phyloP scores from a whole-genome alignment of 2,329 filamentous ascomycete species.

The Meredithiella fracta region DNA sequence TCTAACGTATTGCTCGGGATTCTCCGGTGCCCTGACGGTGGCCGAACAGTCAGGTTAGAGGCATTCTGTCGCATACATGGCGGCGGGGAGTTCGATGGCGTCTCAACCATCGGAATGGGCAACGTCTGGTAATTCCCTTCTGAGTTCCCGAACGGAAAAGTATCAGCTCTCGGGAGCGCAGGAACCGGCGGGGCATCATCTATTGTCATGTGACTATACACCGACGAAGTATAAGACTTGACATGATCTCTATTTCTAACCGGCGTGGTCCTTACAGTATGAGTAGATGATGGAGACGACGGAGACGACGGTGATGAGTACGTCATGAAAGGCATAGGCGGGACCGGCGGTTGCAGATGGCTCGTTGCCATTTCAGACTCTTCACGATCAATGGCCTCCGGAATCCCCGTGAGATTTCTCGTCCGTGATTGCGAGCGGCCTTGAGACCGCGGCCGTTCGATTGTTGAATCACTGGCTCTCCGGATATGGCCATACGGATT shows the following conservation, averaged over 20 bases:
- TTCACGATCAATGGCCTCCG: constrained; percentile 2
- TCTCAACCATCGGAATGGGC: neutral
- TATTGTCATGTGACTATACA: constrained; percentile 1
- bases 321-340: constrained; percentile 1
- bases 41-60: neutral
- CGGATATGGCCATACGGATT: neutral
- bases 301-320: constrained; percentile 3
- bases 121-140: neutral
- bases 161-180: constrained; percentile 1
- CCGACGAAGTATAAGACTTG: constrained; percentile 4
- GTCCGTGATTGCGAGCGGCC: neutral
- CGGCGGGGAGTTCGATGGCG: neutral
- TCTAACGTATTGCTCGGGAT: neutral
- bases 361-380: neutral
- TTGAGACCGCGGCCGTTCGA: neutral
- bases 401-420: constrained; percentile 6
- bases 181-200: constrained; percentile 2
- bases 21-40: neutral
- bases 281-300: neutral
- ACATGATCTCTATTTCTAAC: neutral
- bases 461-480: neutral
- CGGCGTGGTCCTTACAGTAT: neutral
- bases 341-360: neutral
- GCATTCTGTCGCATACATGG: neutral
- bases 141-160: neutral